phyloP scores from a whole-genome alignment of 208 protist genomes.

The Leishmania aethiopica region DNA sequence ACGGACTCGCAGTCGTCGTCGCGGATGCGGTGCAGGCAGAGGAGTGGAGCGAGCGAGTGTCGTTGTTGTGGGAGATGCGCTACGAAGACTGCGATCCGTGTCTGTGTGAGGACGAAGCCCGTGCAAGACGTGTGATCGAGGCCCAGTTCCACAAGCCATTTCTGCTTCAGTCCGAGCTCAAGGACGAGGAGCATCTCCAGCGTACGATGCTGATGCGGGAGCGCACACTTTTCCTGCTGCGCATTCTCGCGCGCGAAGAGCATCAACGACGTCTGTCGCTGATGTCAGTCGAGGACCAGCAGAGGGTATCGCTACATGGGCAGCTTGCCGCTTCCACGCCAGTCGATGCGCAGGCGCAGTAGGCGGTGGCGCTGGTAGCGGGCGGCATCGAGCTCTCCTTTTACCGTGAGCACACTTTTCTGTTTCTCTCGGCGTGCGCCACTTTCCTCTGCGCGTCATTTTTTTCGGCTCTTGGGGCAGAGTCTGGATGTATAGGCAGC shows the following conservation, averaged over 20 bases:
- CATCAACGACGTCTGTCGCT: conserved; percentile 1
- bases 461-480: neutral
- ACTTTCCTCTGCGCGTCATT: neutral
- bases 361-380: neutral
- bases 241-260: conserved; percentile 24
- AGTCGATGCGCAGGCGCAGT: neutral
- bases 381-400: neutral
- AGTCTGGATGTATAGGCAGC: neutral
- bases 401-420: neutral
- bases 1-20: conserved; percentile 2
- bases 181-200: conserved; percentile 25
- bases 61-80: conserved; percentile 63
- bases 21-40: conserved; percentile 26
- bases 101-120: conserved; percentile 29
- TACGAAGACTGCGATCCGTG: conserved; percentile 39
- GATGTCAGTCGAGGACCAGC: neutral
- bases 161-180: conserved; percentile 27
- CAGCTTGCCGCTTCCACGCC: neutral
- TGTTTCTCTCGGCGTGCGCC: neutral
- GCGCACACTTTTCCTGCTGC: conserved; percentile 23
- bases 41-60: conserved; percentile 52
- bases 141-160: conserved; percentile 16
- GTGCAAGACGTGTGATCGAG: conserved; percentile 13
- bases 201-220: conserved; percentile 18
- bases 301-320: neutral